Evolutionary conservation across 148 eudicot genomes (phyloP).

Genomic region (Chenopodium quinoa): DNA sequence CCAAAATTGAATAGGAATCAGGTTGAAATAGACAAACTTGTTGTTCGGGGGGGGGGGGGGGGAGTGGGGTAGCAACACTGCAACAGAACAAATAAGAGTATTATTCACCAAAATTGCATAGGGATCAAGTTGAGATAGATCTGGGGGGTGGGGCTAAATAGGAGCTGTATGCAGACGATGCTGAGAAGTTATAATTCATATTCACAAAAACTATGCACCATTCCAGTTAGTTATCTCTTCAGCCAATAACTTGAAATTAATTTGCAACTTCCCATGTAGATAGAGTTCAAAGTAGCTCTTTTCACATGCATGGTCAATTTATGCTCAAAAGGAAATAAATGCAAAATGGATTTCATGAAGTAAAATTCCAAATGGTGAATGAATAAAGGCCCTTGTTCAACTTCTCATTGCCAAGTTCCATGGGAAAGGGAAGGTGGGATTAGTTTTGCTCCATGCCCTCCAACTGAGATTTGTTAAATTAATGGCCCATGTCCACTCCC

Average conservation of each 20-base stretch:
- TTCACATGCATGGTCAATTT: neutral
- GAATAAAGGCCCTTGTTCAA: neutral
- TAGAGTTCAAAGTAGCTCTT: conserved; percentile 3
- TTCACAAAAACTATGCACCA: neutral
- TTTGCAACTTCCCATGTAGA: neutral
- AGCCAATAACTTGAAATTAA: neutral
- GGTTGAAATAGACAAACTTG: neutral
- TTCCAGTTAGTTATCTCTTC: neutral
- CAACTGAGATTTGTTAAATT: neutral
- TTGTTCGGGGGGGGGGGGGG: neutral
- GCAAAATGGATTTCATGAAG: neutral
- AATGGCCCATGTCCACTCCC: neutral
- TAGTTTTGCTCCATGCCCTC: neutral
- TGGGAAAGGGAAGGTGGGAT: neutral
- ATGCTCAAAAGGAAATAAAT: neutral
- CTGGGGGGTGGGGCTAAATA: neutral
- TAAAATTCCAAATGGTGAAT: neutral
- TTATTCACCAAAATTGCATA: too few species aligned
- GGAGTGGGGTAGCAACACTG: too few species aligned
- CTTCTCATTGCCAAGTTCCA: neutral
- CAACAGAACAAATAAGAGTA: too few species aligned
- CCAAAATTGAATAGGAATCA: conserved; percentile 8
- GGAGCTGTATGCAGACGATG: neutral
- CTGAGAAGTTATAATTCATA: neutral
- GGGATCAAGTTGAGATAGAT: too few species aligned